A percentile compares a stretch with the other conserved stretches of the same genome.
These are phyloP conservation scores for Kalaharituber pfeilii DNA, from an alignment of 2,329 filamentous ascomycete species.

Conservation along the genomic window DNA sequence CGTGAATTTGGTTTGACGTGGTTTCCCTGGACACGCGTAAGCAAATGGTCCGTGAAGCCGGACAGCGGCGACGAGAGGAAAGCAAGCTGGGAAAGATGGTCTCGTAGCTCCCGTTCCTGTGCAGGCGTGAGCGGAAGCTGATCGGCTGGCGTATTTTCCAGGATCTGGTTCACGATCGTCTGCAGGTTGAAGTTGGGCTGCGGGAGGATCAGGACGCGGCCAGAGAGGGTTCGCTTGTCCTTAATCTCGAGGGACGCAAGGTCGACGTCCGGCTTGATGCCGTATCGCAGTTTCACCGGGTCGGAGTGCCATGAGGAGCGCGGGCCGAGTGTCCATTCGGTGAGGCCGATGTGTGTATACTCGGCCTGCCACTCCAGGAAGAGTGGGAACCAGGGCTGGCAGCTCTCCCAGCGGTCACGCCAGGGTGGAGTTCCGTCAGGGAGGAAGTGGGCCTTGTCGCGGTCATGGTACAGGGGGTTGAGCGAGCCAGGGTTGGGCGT, in stretches of 20 bases:
- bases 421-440: slow-evolving; percentile 1
- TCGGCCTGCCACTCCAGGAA: slow-evolving; percentile 31
- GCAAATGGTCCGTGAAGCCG: slow-evolving; percentile 25
- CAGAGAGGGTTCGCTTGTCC: slow-evolving; percentile 13
- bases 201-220: slow-evolving; percentile 17
- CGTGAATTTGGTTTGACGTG: slow-evolving; percentile 29
- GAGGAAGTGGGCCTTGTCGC: neutral
- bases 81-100: slow-evolving; percentile 13
- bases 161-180: slow-evolving; percentile 7
- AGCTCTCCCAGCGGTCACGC: slow-evolving; percentile 25
- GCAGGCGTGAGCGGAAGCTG: neutral
- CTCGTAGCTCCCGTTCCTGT: neutral
- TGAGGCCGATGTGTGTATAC: slow-evolving; percentile 28
- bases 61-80: slow-evolving; percentile 25
- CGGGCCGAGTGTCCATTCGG: slow-evolving; percentile 24
- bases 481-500: neutral
- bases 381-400: slow-evolving; percentile 29
- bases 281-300: slow-evolving; percentile 6
- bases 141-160: slow-evolving; percentile 2
- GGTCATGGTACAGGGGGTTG: slow-evolving; percentile 19
- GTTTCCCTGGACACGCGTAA: slow-evolving; percentile 26
- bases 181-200: slow-evolving; percentile 14
- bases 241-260: neutral
- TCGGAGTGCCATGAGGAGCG: neutral
- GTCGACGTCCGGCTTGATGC: neutral